These are phyloP conservation scores for Cyclotella kingstonii DNA, from an alignment of 108 stramenopile species.

Conservation along the genomic window DNA sequence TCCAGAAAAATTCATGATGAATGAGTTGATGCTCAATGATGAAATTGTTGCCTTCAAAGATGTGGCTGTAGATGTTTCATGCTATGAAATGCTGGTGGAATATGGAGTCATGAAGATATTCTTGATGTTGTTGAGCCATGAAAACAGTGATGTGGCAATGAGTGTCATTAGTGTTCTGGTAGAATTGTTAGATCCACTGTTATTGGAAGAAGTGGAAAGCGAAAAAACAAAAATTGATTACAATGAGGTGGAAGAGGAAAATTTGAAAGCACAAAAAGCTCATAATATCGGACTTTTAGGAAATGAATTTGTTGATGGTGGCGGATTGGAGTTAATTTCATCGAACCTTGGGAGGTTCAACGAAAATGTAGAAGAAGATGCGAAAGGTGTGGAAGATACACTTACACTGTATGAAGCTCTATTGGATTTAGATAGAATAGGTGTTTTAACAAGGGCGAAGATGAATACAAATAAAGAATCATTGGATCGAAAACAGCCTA, in stretches of 20 bases:
- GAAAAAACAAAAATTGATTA: no score
- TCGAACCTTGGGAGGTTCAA: constrained; percentile 37
- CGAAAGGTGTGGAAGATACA: constrained; percentile 60
- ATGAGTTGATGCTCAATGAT: constrained; percentile 71
- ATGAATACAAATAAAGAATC: neutral
- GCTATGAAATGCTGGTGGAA: constrained; percentile 38
- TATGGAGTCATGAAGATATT: constrained; percentile 30
- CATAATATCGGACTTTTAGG: constrained; percentile 21
- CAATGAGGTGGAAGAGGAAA: neutral
- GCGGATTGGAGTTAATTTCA: constrained; percentile 24
- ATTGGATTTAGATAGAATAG: constrained; percentile 59
- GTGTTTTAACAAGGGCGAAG: constrained; percentile 15
- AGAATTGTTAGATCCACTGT: constrained; percentile 67
- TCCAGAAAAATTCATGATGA: constrained; percentile 65
- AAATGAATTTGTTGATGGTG: constrained; percentile 26
- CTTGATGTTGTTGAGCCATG: constrained; percentile 52
- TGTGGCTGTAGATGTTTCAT: constrained; percentile 46
- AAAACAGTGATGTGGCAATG: constrained; percentile 63
- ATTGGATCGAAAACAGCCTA: neutral
- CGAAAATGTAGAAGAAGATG: constrained; percentile 49
- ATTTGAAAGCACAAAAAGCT: neutral
- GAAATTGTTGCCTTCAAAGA: constrained; percentile 49
- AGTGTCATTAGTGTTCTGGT: constrained; percentile 56
- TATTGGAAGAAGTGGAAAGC: constrained; percentile 31
- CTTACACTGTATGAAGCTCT: constrained; percentile 63